Percentiles rank a stretch among this genome's conserved stretches.
Evolutionary conservation across 805 yeast species (phyloP).

Genomic region (Pichia phayaonensis): DNA sequence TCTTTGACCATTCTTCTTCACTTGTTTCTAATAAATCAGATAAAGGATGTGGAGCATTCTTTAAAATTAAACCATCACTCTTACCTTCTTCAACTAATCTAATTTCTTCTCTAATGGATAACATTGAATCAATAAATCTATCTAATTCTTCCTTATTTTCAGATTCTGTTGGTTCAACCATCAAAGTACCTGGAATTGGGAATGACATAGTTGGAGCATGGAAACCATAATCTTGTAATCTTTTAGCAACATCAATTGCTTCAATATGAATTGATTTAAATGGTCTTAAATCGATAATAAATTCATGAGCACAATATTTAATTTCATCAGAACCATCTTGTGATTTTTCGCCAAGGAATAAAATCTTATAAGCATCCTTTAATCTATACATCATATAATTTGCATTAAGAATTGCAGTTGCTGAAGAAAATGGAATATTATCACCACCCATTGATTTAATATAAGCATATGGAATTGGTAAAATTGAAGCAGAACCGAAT

Average conservation of each 20-base stretch:
- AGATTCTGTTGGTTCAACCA: conserved; percentile 98
- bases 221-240: conserved; percentile 96
- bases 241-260: conserved; percentile 94
- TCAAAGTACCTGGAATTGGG: conserved; percentile 95
- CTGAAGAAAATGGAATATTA: conserved; percentile 79
- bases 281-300: conserved; percentile 83
- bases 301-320: conserved; percentile 92
- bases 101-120: conserved; percentile 77
- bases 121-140: conserved; percentile 81
- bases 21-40: conserved; percentile 60
- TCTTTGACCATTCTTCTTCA: conserved; percentile 63
- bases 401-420: conserved; percentile 89
- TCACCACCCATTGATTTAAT: conserved; percentile 87
- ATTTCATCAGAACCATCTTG: conserved; percentile 23
- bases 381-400: conserved; percentile 88
- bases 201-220: conserved; percentile 99
- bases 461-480: conserved; percentile 92
- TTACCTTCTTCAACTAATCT: conserved; percentile 60
- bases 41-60: conserved; percentile 88
- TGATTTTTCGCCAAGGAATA: conserved; percentile 51
- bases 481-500: conserved; percentile 87
- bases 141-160: conserved; percentile 85
- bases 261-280: conserved; percentile 77
- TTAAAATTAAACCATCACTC: conserved; percentile 60
- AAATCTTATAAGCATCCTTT: conserved; percentile 60